Conservation (phyloP, 768 basidiomycete species). For the Megacollybia marginata region DNA sequence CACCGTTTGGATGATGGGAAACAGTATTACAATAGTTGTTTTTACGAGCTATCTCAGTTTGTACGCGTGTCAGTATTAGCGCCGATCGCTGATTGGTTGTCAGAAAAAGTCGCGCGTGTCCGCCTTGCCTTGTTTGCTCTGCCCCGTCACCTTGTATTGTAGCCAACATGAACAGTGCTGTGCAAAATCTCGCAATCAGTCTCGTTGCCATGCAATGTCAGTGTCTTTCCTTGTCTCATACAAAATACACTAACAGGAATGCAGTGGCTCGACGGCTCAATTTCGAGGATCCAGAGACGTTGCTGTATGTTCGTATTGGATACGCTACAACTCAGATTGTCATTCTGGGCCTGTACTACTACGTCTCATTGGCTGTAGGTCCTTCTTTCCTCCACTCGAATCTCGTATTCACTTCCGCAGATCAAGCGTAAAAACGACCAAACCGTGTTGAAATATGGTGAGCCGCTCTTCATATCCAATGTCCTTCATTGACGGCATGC, state of each 20-base stretch:
- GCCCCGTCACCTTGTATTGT: not conserved
- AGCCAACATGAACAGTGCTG: constrained; percentile 59
- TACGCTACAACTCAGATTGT: constrained; percentile 73
- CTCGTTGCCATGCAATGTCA: constrained; percentile 89
- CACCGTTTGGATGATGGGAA: no score
- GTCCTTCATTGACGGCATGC: constrained; percentile 1
- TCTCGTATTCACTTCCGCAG: constrained; percentile 28
- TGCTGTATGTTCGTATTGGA: constrained; percentile 76
- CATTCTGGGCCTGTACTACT: constrained; percentile 75
- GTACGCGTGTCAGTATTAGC: no score
- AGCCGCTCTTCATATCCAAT: constrained; percentile 16
- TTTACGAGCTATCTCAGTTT: no score
- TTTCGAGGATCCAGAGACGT: constrained; percentile 79
- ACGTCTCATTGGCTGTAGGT: constrained; percentile 63
- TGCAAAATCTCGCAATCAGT: constrained; percentile 82
- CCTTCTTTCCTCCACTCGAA: not conserved
- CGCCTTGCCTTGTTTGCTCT: not conserved
- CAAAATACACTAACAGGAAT: constrained; percentile 3
- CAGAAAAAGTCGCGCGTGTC: not conserved
- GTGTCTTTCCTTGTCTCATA: constrained; percentile 8
- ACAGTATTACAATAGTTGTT: no score
- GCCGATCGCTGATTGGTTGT: no score
- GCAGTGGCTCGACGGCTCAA: constrained; percentile 87
- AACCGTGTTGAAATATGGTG: constrained; percentile 93
- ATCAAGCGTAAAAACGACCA: constrained; percentile 94